These are phyloP conservation scores for Mesostigma viride DNA, from an alignment of 139 green algal genomes.

Conservation along the genomic window DNA sequence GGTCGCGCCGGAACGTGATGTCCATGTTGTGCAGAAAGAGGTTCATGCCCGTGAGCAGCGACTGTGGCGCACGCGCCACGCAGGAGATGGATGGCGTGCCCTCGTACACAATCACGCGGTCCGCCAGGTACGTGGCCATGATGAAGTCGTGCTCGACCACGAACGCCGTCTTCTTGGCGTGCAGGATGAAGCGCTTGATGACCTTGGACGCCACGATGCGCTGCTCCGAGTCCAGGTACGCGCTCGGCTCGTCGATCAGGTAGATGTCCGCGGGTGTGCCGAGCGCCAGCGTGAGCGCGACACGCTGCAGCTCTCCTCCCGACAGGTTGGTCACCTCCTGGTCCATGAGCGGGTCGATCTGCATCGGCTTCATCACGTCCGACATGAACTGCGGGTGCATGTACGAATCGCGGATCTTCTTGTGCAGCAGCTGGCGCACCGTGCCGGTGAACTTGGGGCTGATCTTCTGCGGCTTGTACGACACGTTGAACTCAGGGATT, in stretches of 20 bases:
- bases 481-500: conserved; percentile 75
- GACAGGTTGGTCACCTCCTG: conserved; percentile 92
- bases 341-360: conserved; percentile 87
- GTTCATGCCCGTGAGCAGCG: conserved; percentile 60
- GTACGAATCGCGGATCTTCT: conserved; percentile 78
- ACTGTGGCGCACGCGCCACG: conserved; percentile 61
- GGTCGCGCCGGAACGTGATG: conserved; percentile 96
- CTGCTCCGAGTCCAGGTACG: conserved; percentile 97
- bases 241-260: conserved; percentile 95
- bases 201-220: conserved; percentile 94
- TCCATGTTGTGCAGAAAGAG: conserved; percentile 74
- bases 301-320: conserved; percentile 68
- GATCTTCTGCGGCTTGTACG: conserved; percentile 99
- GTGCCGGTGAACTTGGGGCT: conserved; percentile 86
- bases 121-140: conserved; percentile 97
- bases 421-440: conserved; percentile 87
- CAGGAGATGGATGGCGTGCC: conserved; percentile 67
- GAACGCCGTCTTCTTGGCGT: conserved; percentile 97
- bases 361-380: conserved; percentile 37
- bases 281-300: conserved; percentile 87
- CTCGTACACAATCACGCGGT: conserved; percentile 95
- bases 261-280: conserved; percentile 91
- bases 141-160: conserved; percentile 99
- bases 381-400: conserved; percentile 72
- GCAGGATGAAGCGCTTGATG: conserved; percentile 98